Base-by-base conservation (phyloP, 805 yeast species). In the Saccharomycopsis amapae region DNA sequence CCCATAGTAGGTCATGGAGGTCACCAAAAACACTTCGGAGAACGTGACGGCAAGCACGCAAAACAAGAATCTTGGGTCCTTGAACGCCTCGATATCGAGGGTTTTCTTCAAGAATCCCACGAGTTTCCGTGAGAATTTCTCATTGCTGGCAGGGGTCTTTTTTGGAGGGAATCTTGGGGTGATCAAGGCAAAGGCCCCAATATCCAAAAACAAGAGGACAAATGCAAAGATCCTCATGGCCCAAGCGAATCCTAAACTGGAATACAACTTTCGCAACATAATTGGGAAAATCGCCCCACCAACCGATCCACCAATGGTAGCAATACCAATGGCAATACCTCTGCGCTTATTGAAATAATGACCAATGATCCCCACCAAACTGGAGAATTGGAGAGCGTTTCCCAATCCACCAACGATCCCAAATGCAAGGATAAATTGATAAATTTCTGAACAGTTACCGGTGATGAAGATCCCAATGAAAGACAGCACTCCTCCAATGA, bases 351-450 rank as follows among this genome's bases (percentile, higher is more conserved):
- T 50, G 54, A 73, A 75, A 63, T 73, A 74, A 26, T 71, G 73
- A 0, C 75, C 60, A 9, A 72, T 59, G 7, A 67, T 61, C 4
- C 75, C 66, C 20, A 75, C 58, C 38, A 72, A 58, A 3, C 76
- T 67, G 2, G 69, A 58, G 60, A 72, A 69, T 19, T 69, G 58
- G 46, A 72, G 49, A 1, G 71, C 62, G 2, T 66, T 57, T 1
- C 76, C 76, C 1, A 72, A 43, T 0, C 78, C 76, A 40, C 68
- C 56, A 5, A 67, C 58, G 7, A 73, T 55, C 20, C 81, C 75
- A 58, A 75, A 78, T 7, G 75, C 66, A 12, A 78, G 58, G 28
- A 79, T 62, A 46, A 79, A 70, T 47, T 78, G 82, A 53, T 68
- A 73, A n/a, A 72, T 63, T 7, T 63, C 55, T 2, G 59, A 58